These are phyloP conservation scores for Phlebiopsis gigantea DNA, from an alignment of 768 basidiomycete genomes.

Conservation along the genomic window DNA sequence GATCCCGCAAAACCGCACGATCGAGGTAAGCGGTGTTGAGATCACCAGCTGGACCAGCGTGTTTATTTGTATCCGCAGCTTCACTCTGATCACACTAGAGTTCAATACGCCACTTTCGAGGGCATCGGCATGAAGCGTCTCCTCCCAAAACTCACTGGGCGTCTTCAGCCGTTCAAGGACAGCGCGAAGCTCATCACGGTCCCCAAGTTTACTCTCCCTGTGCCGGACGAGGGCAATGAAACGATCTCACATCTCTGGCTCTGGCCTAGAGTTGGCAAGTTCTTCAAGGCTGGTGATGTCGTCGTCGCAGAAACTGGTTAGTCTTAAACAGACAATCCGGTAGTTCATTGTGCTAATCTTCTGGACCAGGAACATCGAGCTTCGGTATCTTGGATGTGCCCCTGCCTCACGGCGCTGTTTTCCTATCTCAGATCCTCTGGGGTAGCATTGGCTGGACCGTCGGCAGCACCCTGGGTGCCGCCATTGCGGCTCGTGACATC, in stretches of 20 bases:
- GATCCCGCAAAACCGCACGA: slow-evolving; percentile 49
- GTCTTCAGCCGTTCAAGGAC: slow-evolving; percentile 37
- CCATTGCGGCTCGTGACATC: slow-evolving; percentile 69
- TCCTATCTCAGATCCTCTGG: slow-evolving; percentile 79
- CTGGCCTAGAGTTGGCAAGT: slow-evolving; percentile 74
- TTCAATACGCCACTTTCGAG: slow-evolving; percentile 59
- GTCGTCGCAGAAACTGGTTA: slow-evolving; percentile 78
- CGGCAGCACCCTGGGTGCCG: slow-evolving; percentile 73
- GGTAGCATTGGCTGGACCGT: slow-evolving; percentile 91
- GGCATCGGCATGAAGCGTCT: slow-evolving; percentile 72
- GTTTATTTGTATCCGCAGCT: slow-evolving; percentile 36
- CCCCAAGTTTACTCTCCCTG: slow-evolving; percentile 31
- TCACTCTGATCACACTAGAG: slow-evolving; percentile 67
- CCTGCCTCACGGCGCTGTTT: slow-evolving; percentile 62
- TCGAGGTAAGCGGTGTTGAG: slow-evolving; percentile 45
- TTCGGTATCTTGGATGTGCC: slow-evolving; percentile 84
- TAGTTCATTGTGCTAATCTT: not conserved
- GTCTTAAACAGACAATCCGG: not conserved
- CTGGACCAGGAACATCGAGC: slow-evolving; percentile 56
- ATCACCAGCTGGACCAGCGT: not conserved
- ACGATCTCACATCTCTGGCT: slow-evolving; percentile 74
- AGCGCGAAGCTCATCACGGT: slow-evolving; percentile 41
- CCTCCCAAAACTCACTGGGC: slow-evolving; percentile 65
- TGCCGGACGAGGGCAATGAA: slow-evolving; percentile 47
- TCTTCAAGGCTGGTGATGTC: slow-evolving; percentile 70